Evolutionary conservation across 2,329 filamentous ascomycete genomes (phyloP), one percentile per base, ranked within the genome.

Genomic region (Aspergillus quadricinctus): DNA sequence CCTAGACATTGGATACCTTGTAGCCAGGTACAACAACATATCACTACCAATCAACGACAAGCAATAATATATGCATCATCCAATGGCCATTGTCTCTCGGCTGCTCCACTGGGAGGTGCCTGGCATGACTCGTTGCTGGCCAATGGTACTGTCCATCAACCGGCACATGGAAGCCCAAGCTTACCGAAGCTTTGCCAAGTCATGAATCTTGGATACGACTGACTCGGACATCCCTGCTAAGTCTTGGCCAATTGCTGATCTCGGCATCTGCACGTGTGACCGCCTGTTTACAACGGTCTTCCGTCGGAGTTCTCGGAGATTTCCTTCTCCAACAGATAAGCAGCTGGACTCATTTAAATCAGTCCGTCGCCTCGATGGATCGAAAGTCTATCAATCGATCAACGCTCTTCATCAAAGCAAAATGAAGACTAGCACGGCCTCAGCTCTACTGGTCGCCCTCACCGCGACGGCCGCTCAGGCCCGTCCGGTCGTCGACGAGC

Each of bases 401-500:
- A 37, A 37, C 31, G 31, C 31, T 17, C 31, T 37, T 37, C 14
- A 17, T 7, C 3, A 14, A 37, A 5, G 17, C 41, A 45, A 45
- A 23, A 66, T 66, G 62, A 64, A 64, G 61, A 54, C 57, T 43
- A 61, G 58, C 21, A 57, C 62, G 51, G 61, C 58, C 52, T 57
- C 61, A 17, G 46, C 57, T 14, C 48, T 68, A 55, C 52, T 66
- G 37, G 64, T 57, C 21, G 61, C 67, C 3, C 57, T 67, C 41
- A 56, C 64, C 17, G 58, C 61, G 23, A 57, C 48, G 17, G 53
- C 59, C 19, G 63, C 57, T 53, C 56, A 67, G 50, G 68, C 55
- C 29, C 61, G 59, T 11, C 66, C 66, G n/a, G 61, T 64, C 4
- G 76, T 78, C 31, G 78, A 80, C 58, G 75, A 73, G 14, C 60